These are phyloP conservation scores for Biscogniauxia sp. DNA, from an alignment of 2,329 filamentous ascomycete species.

Conservation along the genomic window DNA sequence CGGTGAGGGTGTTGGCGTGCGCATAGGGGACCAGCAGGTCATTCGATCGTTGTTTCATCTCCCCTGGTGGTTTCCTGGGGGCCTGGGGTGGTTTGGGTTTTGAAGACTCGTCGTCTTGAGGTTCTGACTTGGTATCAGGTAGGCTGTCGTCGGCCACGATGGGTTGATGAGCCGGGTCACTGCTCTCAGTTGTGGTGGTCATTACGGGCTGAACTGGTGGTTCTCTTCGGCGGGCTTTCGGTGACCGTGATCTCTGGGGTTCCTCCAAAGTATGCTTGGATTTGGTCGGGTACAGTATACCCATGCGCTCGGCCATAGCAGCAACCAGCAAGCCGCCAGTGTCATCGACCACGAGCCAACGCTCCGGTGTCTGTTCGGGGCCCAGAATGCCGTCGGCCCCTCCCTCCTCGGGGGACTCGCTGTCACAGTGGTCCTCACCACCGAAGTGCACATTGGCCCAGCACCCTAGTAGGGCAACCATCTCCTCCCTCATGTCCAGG, in stretches of 20 bases:
- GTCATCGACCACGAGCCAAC: conserved; percentile 85
- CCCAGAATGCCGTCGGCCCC: conserved; percentile 22
- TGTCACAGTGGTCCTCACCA: conserved; percentile 36
- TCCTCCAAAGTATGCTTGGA: conserved; percentile 3
- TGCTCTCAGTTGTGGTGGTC: background rate
- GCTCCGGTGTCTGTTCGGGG: conserved; percentile 38
- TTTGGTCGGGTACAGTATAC: conserved; percentile 60
- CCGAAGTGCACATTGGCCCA: conserved; percentile 87
- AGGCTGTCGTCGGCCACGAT: background rate
- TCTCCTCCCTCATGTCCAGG: conserved; percentile 83
- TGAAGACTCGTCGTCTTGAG: conserved; percentile 1
- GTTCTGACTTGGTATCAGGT: background rate
- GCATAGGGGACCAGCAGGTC: conserved; percentile 66
- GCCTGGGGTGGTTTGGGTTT: conserved; percentile 10
- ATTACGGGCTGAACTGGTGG: conserved; percentile 4
- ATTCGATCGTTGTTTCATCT: conserved; percentile 18
- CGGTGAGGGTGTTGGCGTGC: conserved; percentile 71
- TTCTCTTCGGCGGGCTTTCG: conserved; percentile 7
- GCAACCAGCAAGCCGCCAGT: conserved; percentile 80
- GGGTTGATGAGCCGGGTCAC: background rate
- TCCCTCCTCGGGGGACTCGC: conserved; percentile 24
- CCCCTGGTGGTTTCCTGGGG: conserved; percentile 8
- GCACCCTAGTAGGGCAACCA: conserved; percentile 75
- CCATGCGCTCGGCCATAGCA: conserved; percentile 85
- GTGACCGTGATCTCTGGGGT: conserved; percentile 8